Percentiles rank a stretch among this genome's conserved stretches.
phyloP scores from a whole-genome alignment of 2,329 filamentous ascomycete genomes.

The Botrytis pseudocinerea region DNA sequence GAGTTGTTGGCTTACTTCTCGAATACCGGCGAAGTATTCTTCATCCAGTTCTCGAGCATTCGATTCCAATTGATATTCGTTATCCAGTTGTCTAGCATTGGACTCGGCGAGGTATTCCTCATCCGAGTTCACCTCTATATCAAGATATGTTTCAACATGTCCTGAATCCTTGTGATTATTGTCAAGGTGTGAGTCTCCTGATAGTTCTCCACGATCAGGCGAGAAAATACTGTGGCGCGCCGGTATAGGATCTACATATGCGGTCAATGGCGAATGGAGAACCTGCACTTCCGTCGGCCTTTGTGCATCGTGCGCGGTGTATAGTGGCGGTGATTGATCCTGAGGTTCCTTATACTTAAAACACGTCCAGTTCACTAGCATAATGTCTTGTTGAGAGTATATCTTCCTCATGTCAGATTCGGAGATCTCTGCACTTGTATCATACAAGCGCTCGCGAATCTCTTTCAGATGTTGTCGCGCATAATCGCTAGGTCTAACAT shows the following conservation, averaged over 20 bases:
- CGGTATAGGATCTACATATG: background rate
- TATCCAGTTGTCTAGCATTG: background rate
- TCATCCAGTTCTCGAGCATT: background rate
- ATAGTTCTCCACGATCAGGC: background rate
- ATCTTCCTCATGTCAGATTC: background rate
- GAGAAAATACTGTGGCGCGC: constrained; percentile 4
- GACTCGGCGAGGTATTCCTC: constrained; percentile 8
- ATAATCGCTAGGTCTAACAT: constrained; percentile 9
- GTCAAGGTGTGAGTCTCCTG: background rate
- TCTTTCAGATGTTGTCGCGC: background rate
- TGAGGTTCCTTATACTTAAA: background rate
- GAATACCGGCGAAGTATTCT: constrained; percentile 8
- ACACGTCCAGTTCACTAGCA: background rate
- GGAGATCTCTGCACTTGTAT: background rate
- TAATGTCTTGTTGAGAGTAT: background rate
- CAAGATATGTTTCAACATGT: background rate
- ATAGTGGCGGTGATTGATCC: background rate
- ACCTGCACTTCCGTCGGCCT: constrained; percentile 3
- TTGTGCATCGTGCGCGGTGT: background rate
- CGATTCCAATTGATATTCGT: background rate
- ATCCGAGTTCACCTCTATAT: constrained; percentile 7
- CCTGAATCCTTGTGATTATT: background rate
- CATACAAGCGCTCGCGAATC: background rate
- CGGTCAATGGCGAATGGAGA: background rate
- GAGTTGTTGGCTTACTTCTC: constrained; percentile 9